Base-by-base conservation (phyloP, 805 yeast genomes). In the Starmerella geochares region DNA sequence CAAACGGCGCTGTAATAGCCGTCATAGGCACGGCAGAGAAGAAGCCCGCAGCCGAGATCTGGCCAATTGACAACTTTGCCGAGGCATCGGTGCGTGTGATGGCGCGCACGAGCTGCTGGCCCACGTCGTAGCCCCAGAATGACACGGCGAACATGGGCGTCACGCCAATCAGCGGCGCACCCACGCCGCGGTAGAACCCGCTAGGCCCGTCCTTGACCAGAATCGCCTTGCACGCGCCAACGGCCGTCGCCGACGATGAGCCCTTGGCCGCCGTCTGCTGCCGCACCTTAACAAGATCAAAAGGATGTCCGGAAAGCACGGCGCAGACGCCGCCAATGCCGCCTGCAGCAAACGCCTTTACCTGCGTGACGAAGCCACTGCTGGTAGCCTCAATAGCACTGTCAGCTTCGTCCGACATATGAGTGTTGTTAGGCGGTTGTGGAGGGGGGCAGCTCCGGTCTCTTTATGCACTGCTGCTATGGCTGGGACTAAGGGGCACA, bases 101-200 rank as follows among this genome's bases (percentile, higher is more conserved):
- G 3, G 66, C 56, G 1, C 76, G 59, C 2, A 88, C 94, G 2
- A 90, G 51, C 55, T 78, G 78, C 69, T 86, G 87, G 54, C 97
- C 97, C 47, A 86, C 72, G 62, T 87, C 96, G 67, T 92, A 90
- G 62, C 97, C 97, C 97, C 98, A 90, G 71, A 90, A 90, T 1
- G 95, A 83, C 21, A 92, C 92, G 2, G 97, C 97, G 71, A 92
- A 92, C 85, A 90, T 92, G 25, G 98, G 98, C 0, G 97, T 92
- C 20, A 90, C 96, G 21, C 98, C 98, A n/a, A 85, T 64, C 47
- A 90, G 69, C 3, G 98, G 98, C 13, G 97, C 95, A 11, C 84
- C 73, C 28, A 92, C 96, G 52, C 98, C 98, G 62, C 94, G 73
- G 67, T 90, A 90, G 56, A 90, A 78, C 1, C 97, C 96, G 23